Evolutionary conservation across 2,329 filamentous ascomycete genomes (phyloP).

Genomic region (Aspergillus udagawae): DNA sequence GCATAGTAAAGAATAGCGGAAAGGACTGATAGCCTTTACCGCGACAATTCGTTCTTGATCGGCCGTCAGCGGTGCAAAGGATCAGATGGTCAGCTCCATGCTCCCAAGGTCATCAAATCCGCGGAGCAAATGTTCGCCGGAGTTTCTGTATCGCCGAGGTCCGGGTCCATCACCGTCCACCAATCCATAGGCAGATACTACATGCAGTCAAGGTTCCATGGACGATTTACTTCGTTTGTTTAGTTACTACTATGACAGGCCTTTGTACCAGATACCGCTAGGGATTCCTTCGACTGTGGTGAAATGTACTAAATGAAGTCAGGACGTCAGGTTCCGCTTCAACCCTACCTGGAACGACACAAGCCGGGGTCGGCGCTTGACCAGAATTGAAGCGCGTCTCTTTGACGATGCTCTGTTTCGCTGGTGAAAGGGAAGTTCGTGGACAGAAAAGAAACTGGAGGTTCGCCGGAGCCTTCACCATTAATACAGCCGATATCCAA

Average conservation of each 20-base stretch:
- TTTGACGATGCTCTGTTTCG: no score
- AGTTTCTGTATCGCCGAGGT: constrained; percentile 25
- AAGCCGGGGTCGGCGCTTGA: no score
- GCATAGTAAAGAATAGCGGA: constrained; percentile 21
- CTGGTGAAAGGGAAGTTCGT: no score
- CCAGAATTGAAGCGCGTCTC: no score
- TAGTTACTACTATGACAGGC: neutral
- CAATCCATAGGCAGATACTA: no score
- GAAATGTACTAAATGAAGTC: no score
- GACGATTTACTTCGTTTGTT: neutral
- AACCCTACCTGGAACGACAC: no score
- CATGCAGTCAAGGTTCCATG: neutral
- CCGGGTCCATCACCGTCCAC: neutral
- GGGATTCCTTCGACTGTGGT: no score
- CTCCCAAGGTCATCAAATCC: neutral
- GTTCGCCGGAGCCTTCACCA: no score
- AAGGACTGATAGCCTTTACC: neutral
- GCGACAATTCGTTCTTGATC: neutral
- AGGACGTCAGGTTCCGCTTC: no score
- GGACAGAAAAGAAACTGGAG: no score
- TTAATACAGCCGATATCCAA: no score
- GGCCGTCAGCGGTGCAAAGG: neutral
- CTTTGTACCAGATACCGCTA: neutral
- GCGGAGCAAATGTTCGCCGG: constrained; percentile 28
- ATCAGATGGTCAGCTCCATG: neutral